Conservation (phyloP, 1,284 basidiomycete species). For the Heterobasidion parviporum region DNA sequence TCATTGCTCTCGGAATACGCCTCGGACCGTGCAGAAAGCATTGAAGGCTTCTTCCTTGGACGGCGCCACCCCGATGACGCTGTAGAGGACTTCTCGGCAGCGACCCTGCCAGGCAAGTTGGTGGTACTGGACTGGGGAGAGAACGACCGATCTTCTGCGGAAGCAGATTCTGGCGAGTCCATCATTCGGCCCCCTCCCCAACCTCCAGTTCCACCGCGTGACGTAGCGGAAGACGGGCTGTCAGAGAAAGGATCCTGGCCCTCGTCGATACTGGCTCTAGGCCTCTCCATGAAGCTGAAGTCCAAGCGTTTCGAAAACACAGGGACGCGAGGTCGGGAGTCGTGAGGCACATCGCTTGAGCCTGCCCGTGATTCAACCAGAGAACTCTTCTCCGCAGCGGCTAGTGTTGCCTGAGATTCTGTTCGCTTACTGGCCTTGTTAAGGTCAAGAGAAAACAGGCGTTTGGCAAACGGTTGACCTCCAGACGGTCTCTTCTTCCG, state of each 20-base stretch:
- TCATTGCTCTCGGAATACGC: conserved; percentile 3
- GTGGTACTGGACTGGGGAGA: not conserved
- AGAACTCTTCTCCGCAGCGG: not conserved
- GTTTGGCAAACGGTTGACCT: conserved; percentile 20
- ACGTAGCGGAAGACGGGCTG: not conserved
- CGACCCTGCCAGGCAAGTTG: not conserved
- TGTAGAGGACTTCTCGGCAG: not conserved
- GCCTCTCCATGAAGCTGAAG: not conserved
- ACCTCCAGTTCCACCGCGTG: not conserved
- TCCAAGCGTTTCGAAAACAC: not conserved
- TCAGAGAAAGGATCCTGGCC: conserved; percentile 3
- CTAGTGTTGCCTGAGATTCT: not conserved
- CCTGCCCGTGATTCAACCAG: not conserved
- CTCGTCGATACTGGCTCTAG: not conserved
- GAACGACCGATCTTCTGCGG: not conserved
- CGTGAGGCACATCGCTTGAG: not conserved
- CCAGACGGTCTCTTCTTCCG: conserved; percentile 22
- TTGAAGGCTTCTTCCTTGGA: conserved; percentile 9
- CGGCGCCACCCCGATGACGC: conserved; percentile 2
- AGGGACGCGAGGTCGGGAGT: not conserved
- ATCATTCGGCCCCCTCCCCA: not conserved
- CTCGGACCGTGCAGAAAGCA: conserved; percentile 6
- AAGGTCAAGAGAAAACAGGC: conserved; percentile 19
- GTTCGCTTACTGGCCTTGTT: not conserved
- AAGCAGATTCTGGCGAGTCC: not conserved